These are phyloP conservation scores for Heterobasidion occidentale DNA, from an alignment of 1,284 basidiomycete species.

Conservation along the genomic window DNA sequence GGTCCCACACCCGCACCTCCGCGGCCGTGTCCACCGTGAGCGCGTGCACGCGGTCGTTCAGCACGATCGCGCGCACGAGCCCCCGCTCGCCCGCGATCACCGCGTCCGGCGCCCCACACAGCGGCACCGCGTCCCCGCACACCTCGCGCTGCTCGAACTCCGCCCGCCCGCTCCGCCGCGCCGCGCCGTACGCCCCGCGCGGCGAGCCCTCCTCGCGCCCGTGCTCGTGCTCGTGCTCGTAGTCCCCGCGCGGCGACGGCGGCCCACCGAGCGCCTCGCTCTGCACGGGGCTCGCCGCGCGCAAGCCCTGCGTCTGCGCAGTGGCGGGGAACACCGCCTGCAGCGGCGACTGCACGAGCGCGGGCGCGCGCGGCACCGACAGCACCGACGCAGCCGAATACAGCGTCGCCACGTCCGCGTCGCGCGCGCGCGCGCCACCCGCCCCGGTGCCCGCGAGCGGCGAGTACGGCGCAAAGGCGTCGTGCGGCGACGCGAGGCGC, in stretches of 20 bases:
- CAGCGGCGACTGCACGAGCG: constrained; percentile 24
- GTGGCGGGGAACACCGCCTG: constrained; percentile 21
- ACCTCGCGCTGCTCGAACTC: constrained; percentile 78
- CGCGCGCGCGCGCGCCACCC: constrained; percentile 34
- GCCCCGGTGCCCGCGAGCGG: constrained; percentile 17
- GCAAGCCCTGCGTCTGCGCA: constrained; percentile 15
- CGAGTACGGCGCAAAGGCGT: constrained; percentile 50
- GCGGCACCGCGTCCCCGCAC: constrained; percentile 70
- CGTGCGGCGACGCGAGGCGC: constrained; percentile 69
- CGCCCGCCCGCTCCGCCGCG: constrained; percentile 36
- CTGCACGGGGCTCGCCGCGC: constrained; percentile 17
- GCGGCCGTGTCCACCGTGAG: constrained; percentile 86
- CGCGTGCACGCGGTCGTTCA: constrained; percentile 91
- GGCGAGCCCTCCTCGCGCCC: constrained; percentile 19
- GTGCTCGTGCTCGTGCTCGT: not conserved
- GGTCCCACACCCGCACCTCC: constrained; percentile 89
- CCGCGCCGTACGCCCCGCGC: constrained; percentile 22
- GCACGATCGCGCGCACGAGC: constrained; percentile 72
- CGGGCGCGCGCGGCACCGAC: constrained; percentile 45
- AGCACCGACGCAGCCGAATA: constrained; percentile 77
- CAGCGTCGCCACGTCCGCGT: constrained; percentile 76
- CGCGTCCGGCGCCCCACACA: constrained; percentile 55
- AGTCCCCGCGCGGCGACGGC: not conserved
- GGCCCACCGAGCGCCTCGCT: constrained; percentile 11
- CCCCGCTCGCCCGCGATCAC: constrained; percentile 77